phyloP scores from a whole-genome alignment of 2,329 filamentous ascomycete species.

The Hymenoscyphus infarciens region DNA sequence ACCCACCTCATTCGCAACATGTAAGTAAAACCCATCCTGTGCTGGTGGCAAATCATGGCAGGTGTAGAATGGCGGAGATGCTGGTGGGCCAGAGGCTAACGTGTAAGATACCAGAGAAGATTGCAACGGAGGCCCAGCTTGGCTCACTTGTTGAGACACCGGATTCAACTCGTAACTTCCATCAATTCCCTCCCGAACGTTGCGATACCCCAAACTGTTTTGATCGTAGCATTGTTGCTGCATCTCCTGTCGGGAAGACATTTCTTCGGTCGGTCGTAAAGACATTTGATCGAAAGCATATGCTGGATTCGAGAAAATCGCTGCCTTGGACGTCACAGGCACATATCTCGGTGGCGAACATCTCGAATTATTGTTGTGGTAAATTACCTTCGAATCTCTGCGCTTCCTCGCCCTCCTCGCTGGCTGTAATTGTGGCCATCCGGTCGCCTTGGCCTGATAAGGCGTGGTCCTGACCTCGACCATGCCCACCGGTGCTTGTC shows the following conservation, averaged over 20 bases:
- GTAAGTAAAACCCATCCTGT: slow-evolving; percentile 17
- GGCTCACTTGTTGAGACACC: slow-evolving; percentile 15
- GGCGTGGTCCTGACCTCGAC: slow-evolving; percentile 7
- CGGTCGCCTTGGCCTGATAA: neutral
- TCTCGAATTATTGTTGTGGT: slow-evolving; percentile 11
- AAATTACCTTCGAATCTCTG: slow-evolving; percentile 24
- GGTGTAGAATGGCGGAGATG: slow-evolving; percentile 21
- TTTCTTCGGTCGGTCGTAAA: neutral
- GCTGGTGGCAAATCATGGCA: slow-evolving; percentile 18
- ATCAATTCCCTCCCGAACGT: slow-evolving; percentile 10
- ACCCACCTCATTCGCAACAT: slow-evolving; percentile 21
- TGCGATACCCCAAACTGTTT: slow-evolving; percentile 12
- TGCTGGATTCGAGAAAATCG: neutral
- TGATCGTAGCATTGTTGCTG: slow-evolving; percentile 1
- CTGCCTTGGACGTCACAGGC: neutral
- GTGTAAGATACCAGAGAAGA: slow-evolving; percentile 21
- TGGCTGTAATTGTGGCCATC: slow-evolving; percentile 6
- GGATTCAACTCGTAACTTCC: slow-evolving; percentile 13
- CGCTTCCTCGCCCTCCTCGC: slow-evolving; percentile 18
- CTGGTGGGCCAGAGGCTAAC: slow-evolving; percentile 18
- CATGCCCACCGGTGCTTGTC: slow-evolving; percentile 8
- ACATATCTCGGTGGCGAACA: slow-evolving; percentile 10
- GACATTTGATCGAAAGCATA: slow-evolving; percentile 7
- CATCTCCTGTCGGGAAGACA: slow-evolving; percentile 1
- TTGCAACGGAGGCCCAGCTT: slow-evolving; percentile 17